Percentiles rank a stretch among this genome's conserved stretches.
Conservation (phyloP, 1,139 yeast genomes). For the Pichia sp. region DNA sequence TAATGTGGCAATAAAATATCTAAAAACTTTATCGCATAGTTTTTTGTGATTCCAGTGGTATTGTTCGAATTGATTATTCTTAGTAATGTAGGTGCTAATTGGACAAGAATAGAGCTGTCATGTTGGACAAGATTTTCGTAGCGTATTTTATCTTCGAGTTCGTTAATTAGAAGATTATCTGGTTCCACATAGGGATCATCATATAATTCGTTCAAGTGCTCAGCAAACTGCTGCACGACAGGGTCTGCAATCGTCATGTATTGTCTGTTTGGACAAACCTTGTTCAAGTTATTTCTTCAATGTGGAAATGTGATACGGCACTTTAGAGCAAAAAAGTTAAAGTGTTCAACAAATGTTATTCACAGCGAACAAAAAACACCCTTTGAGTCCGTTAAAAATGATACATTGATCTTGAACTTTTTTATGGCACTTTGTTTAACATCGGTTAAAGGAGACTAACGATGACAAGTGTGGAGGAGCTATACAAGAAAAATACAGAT, state of each 20-base stretch:
- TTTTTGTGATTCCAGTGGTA: constrained; percentile 22
- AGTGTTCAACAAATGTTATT: background rate
- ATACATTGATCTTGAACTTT: too few species aligned
- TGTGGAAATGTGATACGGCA: background rate
- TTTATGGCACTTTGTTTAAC: too few species aligned
- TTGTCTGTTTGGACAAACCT: background rate
- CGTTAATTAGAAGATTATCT: constrained; percentile 17
- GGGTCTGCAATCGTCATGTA: constrained; percentile 24
- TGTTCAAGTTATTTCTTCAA: background rate
- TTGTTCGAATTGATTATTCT: constrained; percentile 23
- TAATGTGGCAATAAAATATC: constrained; percentile 24
- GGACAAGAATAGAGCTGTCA: constrained; percentile 16
- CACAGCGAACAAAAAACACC: background rate
- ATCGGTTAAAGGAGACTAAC: background rate
- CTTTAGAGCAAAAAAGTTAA: background rate
- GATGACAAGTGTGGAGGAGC: constrained; percentile 2
- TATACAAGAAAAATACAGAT: constrained; percentile 10
- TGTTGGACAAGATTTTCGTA: constrained; percentile 17
- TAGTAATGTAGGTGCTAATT: constrained; percentile 21
- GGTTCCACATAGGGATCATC: constrained; percentile 13
- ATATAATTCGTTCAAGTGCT: constrained; percentile 20
- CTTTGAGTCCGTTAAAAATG: too few species aligned
- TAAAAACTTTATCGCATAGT: constrained; percentile 21
- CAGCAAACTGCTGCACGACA: constrained; percentile 17
- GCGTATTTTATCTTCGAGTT: constrained; percentile 19